Evolutionary conservation across 176 grass and related monocot species (phyloP).

Genomic region (Ensete ventricosum): DNA sequence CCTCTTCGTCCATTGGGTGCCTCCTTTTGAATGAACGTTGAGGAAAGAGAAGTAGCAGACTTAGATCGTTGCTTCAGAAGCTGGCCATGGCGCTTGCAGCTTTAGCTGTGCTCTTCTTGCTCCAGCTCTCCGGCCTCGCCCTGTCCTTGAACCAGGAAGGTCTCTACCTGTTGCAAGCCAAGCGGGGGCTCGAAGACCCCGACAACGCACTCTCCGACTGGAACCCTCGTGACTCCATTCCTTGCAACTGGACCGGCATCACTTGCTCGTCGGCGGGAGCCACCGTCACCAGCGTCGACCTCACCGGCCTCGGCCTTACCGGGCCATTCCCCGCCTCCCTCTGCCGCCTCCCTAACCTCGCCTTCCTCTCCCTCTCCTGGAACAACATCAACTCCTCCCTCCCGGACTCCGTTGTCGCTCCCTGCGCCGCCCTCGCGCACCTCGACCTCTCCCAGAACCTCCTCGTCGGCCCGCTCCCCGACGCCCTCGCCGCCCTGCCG

Average conservation of each 20-base stretch:
- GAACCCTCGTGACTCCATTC: slow-evolving; percentile 35
- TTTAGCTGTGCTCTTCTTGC: background rate
- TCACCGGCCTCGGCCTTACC: slow-evolving; percentile 22
- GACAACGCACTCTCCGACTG: slow-evolving; percentile 27
- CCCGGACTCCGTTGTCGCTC: background rate
- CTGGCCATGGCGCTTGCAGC: background rate
- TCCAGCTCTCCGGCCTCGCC: slow-evolving; percentile 7
- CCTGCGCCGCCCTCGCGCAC: slow-evolving; percentile 26
- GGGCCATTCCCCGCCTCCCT: slow-evolving; percentile 57
- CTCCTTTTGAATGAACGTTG: background rate
- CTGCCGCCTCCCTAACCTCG: slow-evolving; percentile 52
- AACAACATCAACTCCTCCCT: slow-evolving; percentile 81
- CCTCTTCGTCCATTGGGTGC: background rate
- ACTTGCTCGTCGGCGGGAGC: slow-evolving; percentile 11
- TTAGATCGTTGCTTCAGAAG: background rate
- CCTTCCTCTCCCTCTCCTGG: slow-evolving; percentile 28
- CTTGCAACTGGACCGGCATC: slow-evolving; percentile 72
- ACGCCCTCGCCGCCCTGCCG: slow-evolving; percentile 44
- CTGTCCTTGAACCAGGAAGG: slow-evolving; percentile 49
- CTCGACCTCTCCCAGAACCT: slow-evolving; percentile 69
- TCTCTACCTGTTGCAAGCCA: slow-evolving; percentile 40
- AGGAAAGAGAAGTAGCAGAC: background rate
- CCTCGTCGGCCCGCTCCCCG: slow-evolving; percentile 57
- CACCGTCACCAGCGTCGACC: slow-evolving; percentile 29
- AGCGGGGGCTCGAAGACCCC: slow-evolving; percentile 36